Conservation (phyloP, 495 filamentous ascomycete genomes). For the Immersiella caudata region DNA sequence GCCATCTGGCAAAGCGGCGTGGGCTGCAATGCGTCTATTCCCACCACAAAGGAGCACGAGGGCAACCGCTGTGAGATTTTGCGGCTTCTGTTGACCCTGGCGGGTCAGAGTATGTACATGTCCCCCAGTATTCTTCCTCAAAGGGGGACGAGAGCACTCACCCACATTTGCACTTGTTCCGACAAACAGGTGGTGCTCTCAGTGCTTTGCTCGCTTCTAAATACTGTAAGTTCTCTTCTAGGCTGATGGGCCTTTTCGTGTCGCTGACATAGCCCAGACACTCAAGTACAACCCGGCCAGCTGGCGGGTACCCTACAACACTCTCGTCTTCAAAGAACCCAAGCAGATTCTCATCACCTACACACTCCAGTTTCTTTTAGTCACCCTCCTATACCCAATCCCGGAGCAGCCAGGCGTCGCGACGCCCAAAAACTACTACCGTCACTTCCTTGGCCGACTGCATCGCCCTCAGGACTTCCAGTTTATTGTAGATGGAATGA, state of each 20-base stretch:
- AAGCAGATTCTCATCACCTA: conserved; percentile 91
- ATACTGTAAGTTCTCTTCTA: conserved; percentile 69
- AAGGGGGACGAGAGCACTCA: conserved; percentile 83
- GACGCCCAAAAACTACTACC: conserved; percentile 81
- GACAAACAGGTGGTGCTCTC: conserved; percentile 93
- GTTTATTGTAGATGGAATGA: conserved; percentile 96
- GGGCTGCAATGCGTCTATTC: conserved; percentile 87
- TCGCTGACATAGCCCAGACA: conserved; percentile 57
- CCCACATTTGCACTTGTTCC: conserved; percentile 80
- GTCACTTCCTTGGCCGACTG: conserved; percentile 86
- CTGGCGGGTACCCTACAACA: conserved; percentile 95
- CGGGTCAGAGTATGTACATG: conserved; percentile 91
- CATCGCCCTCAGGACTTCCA: conserved; percentile 97
- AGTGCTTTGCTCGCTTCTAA: conserved; percentile 86
- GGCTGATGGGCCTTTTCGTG: not conserved
- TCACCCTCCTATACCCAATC: conserved; percentile 85
- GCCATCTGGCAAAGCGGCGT: conserved; percentile 98
- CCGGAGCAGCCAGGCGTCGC: conserved; percentile 68
- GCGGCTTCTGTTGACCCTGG: conserved; percentile 80
- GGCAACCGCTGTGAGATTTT: conserved; percentile 90
- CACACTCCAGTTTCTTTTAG: conserved; percentile 86
- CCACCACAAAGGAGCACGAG: conserved; percentile 86
- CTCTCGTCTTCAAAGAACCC: conserved; percentile 91
- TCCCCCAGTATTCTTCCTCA: conserved; percentile 80
- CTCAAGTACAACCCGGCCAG: conserved; percentile 95